Evolutionary conservation across 2,329 filamentous ascomycete genomes (phyloP).

Genomic region (Aspergillus candidus): DNA sequence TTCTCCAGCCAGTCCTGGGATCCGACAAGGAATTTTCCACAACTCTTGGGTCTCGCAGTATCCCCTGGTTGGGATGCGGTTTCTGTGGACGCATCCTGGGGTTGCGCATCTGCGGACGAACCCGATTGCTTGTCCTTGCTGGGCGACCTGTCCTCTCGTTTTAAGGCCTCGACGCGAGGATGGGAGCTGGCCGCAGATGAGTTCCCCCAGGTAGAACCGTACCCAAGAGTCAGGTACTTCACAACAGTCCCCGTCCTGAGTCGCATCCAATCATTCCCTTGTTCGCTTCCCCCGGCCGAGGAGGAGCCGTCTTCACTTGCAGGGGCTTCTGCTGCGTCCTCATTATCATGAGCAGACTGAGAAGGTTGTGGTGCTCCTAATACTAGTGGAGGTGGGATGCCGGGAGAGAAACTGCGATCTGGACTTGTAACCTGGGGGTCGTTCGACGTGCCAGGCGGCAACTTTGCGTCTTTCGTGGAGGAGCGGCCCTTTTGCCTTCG

Average conservation of each 20-base stretch:
- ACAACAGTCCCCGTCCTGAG: slow-evolving; percentile 42
- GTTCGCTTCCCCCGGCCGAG: slow-evolving; percentile 10
- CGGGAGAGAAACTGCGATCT: slow-evolving; percentile 28
- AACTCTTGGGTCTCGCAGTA: slow-evolving; percentile 16
- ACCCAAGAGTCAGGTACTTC: slow-evolving; percentile 46
- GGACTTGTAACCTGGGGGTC: slow-evolving; percentile 11
- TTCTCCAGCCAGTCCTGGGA: slow-evolving; percentile 34
- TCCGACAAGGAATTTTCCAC: slow-evolving; percentile 39
- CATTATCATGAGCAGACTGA: slow-evolving; percentile 12
- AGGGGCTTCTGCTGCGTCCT: slow-evolving; percentile 9
- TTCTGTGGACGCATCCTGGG: background rate
- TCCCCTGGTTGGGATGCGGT: slow-evolving; percentile 3
- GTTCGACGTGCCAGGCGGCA: slow-evolving; percentile 1
- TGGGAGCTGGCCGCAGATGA: slow-evolving; percentile 26
- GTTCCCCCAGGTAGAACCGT: slow-evolving; percentile 44
- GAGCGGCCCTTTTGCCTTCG: slow-evolving; percentile 22
- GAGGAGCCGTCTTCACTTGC: slow-evolving; percentile 14
- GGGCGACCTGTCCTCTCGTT: slow-evolving; percentile 11
- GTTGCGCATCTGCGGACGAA: background rate
- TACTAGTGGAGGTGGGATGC: slow-evolving; percentile 42
- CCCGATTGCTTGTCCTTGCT: slow-evolving; percentile 1
- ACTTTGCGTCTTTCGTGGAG: slow-evolving; percentile 8
- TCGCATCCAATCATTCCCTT: slow-evolving; percentile 21
- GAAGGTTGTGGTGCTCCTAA: slow-evolving; percentile 16
- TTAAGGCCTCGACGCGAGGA: slow-evolving; percentile 22